Base-by-base conservation (phyloP, 2,329 filamentous ascomycete genomes). In the Trichoderma polysporum region DNA sequence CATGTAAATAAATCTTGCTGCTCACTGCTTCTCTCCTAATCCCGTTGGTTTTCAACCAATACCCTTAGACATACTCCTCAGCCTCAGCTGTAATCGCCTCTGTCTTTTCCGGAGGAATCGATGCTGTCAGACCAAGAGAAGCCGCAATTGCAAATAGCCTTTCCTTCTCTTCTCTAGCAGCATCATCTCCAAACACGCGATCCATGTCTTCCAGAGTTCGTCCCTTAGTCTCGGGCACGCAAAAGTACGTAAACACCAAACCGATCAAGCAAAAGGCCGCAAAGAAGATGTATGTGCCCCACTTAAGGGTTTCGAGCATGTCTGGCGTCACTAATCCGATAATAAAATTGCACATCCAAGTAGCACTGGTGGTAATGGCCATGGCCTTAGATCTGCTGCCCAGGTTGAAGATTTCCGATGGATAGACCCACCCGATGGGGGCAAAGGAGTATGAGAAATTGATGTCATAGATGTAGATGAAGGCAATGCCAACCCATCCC, bases 341-440 rank as follows among this genome's bases (percentile, higher is more conserved):
- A 25, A 78, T 73, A 47, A 78, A 78, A 71, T 78, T 78, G 67
- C 74, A 76, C 73, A 79, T 76, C 77, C 77, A 79, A 0, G 75
- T 77, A 8, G 82, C 82, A 68, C 81, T 85, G 0, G 84, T 86
- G 3, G 85, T 85, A 9, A 90, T 78, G 0, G 86, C 82, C 69
- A 87, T 86, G n/a, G 84, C 87, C 71, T 88, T 87, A 12, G 87
- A 83, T 19, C 86, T 81, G 53, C 83, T 85, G 8, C 81, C 83
- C 0, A 88, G 74, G 2, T 84, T 85, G 78, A 86, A 90, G 37
- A 90, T 84, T 74, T 90, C 88, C 4, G 87, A 85, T 0, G 86
- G 85, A 69, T 90, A 89, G 52, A 90, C 83, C 88, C 88, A 90
- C 63, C 84, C 86, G 3, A 88, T 85, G 0, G 87, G 87, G 0